Conservation (phyloP, 2,329 filamentous ascomycete species). For the Didymella exigua region DNA sequence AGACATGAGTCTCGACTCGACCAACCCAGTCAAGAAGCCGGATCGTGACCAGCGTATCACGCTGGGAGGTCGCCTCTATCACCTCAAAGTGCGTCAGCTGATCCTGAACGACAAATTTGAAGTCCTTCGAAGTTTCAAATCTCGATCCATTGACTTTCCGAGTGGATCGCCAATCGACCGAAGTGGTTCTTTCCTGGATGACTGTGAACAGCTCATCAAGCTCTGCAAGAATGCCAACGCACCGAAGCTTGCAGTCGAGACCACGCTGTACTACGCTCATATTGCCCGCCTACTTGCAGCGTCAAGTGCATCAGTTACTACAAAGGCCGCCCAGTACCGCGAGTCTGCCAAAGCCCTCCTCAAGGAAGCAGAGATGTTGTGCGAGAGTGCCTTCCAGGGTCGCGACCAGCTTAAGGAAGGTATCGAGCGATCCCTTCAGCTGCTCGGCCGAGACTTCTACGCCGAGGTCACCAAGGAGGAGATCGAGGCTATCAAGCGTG, state of each 20-base stretch:
- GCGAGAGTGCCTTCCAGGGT: conserved; percentile 38
- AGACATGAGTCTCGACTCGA: conserved; percentile 23
- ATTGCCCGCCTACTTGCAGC: conserved; percentile 35
- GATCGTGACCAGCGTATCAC: conserved; percentile 40
- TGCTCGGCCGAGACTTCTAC: conserved; percentile 48
- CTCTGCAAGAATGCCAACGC: conserved; percentile 39
- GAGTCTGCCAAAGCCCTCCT: conserved; percentile 36
- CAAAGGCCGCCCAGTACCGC: conserved; percentile 19
- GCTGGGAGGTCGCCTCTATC: conserved; percentile 32
- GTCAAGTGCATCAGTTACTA: conserved; percentile 16
- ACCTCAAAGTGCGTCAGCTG: conserved; percentile 38
- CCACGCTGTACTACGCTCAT: conserved; percentile 41
- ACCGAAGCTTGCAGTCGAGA: conserved; percentile 49
- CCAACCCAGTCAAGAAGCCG: conserved; percentile 20
- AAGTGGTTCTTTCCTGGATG: conserved; percentile 28
- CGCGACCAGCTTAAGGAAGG: conserved; percentile 32
- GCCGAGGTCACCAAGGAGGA: conserved; percentile 52
- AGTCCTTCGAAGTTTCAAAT: conserved; percentile 16
- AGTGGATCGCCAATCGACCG: conserved; percentile 15
- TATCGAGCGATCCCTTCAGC: conserved; percentile 30
- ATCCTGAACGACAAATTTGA: conserved; percentile 41
- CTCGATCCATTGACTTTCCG: conserved; percentile 13
- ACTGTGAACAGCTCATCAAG: conserved; percentile 39
- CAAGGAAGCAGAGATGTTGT: conserved; percentile 38
- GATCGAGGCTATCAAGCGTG: conserved; percentile 52